These are phyloP conservation scores for Didymellaceae sp. DNA, from an alignment of 2,329 filamentous ascomycete species.

Conservation along the genomic window DNA sequence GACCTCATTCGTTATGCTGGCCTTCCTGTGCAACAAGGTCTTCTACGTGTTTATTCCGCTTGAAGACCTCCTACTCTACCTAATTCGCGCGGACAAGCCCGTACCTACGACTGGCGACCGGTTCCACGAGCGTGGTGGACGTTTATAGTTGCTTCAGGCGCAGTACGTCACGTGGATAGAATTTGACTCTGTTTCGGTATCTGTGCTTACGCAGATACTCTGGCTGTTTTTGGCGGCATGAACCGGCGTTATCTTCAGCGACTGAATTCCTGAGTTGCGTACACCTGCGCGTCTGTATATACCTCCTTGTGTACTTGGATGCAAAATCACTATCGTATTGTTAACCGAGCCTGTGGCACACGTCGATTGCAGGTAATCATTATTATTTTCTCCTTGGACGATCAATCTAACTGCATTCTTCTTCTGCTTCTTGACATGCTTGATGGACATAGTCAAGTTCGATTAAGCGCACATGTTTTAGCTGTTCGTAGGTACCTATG, in stretches of 20 bases:
- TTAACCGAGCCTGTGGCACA: too few species aligned
- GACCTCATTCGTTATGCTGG: constrained; percentile 55
- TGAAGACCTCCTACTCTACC: constrained; percentile 59
- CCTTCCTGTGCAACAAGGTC: constrained; percentile 58
- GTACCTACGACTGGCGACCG: constrained; percentile 61
- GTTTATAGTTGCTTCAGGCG: too few species aligned
- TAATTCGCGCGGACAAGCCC: constrained; percentile 60
- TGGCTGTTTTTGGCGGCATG: constrained; percentile 11
- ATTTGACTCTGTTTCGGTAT: constrained; percentile 2
- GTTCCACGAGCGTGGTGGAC: constrained; percentile 47
- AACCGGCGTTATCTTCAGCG: constrained; percentile 14
- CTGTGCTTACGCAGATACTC: neutral
- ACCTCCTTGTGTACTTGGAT: neutral
- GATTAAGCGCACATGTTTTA: too few species aligned
- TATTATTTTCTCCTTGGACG: too few species aligned
- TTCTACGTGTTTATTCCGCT: constrained; percentile 59
- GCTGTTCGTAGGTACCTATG: neutral
- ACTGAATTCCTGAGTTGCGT: constrained; percentile 7
- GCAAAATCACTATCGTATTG: constrained; percentile 7
- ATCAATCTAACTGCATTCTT: neutral
- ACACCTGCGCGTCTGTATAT: constrained; percentile 9
- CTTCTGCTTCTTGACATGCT: too few species aligned
- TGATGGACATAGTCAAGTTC: too few species aligned
- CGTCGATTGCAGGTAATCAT: too few species aligned
- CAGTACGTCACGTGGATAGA: neutral